These are phyloP conservation scores for Stropharia rugosoannulata DNA, from an alignment of 768 basidiomycete species.

Conservation along the genomic window DNA sequence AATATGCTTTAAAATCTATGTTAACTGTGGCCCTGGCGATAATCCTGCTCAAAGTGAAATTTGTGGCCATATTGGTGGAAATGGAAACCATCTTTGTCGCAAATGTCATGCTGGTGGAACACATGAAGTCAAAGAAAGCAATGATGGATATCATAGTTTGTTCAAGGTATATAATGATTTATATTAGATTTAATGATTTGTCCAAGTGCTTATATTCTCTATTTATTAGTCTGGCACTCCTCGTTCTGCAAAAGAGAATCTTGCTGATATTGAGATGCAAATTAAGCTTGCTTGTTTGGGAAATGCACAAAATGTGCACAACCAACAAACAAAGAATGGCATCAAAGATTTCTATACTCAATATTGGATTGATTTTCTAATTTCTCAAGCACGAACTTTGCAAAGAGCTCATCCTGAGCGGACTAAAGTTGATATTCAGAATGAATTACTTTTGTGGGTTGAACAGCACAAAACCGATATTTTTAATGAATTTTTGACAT, in stretches of 20 bases:
- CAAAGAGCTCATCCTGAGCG: conserved; percentile 17
- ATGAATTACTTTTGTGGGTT: conserved; percentile 27
- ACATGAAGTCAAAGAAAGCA: conserved; percentile 26
- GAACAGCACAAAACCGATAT: conserved; percentile 17
- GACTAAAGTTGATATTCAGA: conserved; percentile 17
- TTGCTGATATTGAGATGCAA: conserved; percentile 27
- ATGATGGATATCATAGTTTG: conserved; percentile 32
- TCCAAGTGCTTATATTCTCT: no score
- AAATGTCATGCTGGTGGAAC: conserved; percentile 38
- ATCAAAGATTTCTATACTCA: conserved; percentile 39
- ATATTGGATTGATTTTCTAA: conserved; percentile 34
- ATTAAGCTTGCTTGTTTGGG: conserved; percentile 29
- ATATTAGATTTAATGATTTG: no score
- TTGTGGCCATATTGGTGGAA: conserved; percentile 36
- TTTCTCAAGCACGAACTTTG: conserved; percentile 18
- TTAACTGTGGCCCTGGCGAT: conserved; percentile 31
- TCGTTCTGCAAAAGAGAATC: conserved; percentile 18
- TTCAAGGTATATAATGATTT: conserved; percentile 23
- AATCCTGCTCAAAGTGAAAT: conserved; percentile 40
- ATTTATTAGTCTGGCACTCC: conserved; percentile 20
- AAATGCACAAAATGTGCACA: conserved; percentile 23
- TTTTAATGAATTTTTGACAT: conserved; percentile 30
- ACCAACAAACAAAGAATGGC: conserved; percentile 30
- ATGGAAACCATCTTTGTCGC: conserved; percentile 38
- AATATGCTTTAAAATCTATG: conserved; percentile 24